Base-by-base conservation (phyloP, 352 stramenopile genomes). In the Thalassiosira mediterranea region DNA sequence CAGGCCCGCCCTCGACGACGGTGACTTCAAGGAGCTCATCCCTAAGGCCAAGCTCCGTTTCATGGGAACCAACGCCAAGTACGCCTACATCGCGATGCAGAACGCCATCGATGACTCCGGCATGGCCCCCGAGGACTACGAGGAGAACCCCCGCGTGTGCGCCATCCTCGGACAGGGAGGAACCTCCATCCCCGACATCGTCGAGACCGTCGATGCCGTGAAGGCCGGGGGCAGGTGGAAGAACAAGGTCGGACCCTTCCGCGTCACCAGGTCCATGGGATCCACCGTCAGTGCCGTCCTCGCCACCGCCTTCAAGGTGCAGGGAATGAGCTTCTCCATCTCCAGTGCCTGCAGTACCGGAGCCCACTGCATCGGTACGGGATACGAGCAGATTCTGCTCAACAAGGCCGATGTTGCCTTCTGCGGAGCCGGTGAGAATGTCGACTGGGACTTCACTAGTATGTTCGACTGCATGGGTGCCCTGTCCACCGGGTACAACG, bases 401-500 rank as follows among this genome's bases (percentile, higher is more conserved):
- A 81, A 88, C 69, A 94, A 94, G 78, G 58, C 70, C 67, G 89
- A 94, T 74, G 80, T 94, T 46, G 87, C 87, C 13, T 93, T 94
- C 68, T 93, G 87, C 69, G 87, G 89, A 56, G 86, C 89, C n/a
- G 87, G 87, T 58, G 89, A 94, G 75, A 87, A 88, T 62, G 85
- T 87, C 10, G 88, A 90, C 71, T 94, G 84, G 88, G 71, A 90
- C 79, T 93, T 92, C 64, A 93, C 88, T 28, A 89, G 84, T 79
- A 95, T 96, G 90, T 94, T 92, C 76, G 84, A 94, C 72, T 93
- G 86, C 66, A 95, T 93, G 87, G 88, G 88, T 54, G 90, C 88
- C 3, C 83, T 99, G 1, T 96, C 94, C 4, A 98, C 96, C 1
- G 76, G 58, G 0, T 98, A 97, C 72, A 99, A 99, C 61, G 96